Evolutionary conservation across 345 rosid species (phyloP), one percentile per base, ranked within the genome.

Genomic region (Pugionium cornutum): DNA sequence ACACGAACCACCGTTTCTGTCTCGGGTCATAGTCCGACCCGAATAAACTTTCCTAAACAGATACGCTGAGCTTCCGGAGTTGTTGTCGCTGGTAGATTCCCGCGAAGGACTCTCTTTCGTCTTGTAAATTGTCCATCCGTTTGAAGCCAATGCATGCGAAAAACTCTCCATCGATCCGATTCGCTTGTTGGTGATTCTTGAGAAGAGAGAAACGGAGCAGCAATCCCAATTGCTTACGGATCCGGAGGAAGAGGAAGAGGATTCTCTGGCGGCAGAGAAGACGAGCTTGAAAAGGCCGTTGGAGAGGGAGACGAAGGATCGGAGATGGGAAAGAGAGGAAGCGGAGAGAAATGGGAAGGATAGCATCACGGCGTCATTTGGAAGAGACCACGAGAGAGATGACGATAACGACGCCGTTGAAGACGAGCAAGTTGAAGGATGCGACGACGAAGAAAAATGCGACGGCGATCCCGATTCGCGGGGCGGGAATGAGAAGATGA

Each of bases 41-140:
- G 83, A 69, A 39, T 84, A 86, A 63, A 83, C 82, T 79, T 84
- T 87, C 80, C 86, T 84, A 45, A 87, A 87, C 78, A 87, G 67
- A 70, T 79, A 81, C 79, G 36, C 77, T 1, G 58, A 37, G 32
- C 36, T 53, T 34, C 42, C 55, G 10, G 36, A 11, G 42, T 32
- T 58, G 4, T 49, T 42, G 4, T 64, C 5, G 3, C 53, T 18
- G 64, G 4, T 54, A 4, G 81, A 68, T 63, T 46, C 73, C 41
- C 58, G 33, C 43, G 72, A 64, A 32, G 76, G 65, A 58, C 66
- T 72, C 33, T 66, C 74, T 79, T 79, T 73, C 58, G 89, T 78
- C 76, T 75, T 83, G 82, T 79, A 87, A 9, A 87, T 69, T 64
- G 87, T 75, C 92, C 92, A 84, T 31, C 92, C 89, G 11, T 71